Evolutionary conservation across 257 asterid genomes (phyloP).

Genomic region (Gardenia jasminoides): DNA sequence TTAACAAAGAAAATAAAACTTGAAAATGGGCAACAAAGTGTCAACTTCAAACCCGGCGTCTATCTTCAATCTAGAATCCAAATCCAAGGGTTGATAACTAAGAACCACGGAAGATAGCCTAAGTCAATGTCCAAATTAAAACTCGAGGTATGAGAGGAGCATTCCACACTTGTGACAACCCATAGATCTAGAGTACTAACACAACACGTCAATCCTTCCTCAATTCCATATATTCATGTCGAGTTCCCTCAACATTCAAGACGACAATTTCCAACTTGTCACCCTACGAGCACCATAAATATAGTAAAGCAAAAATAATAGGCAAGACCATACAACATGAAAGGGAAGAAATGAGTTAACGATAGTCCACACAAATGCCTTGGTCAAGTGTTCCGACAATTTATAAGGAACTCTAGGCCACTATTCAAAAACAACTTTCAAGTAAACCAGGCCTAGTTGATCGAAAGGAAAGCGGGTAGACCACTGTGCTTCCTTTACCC

Average conservation of each 20-base stretch:
- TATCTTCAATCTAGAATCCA: background rate
- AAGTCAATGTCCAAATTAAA: background rate
- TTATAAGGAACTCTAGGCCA: background rate
- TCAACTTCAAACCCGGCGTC: too few species aligned
- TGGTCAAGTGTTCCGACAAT: background rate
- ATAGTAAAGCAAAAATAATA: background rate
- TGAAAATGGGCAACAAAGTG: too few species aligned
- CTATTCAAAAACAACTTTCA: background rate
- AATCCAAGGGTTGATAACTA: background rate
- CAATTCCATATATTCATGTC: slow-evolving; percentile 65
- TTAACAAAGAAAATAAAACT: too few species aligned
- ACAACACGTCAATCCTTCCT: slow-evolving; percentile 51
- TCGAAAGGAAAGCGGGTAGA: too few species aligned
- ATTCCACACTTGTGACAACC: background rate
- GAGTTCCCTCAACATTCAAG: slow-evolving; percentile 57
- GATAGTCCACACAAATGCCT: background rate
- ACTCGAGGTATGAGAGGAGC: background rate
- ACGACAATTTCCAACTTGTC: slow-evolving; percentile 71
- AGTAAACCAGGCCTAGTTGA: background rate
- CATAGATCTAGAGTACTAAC: background rate
- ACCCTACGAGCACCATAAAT: slow-evolving; percentile 41
- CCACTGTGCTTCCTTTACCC: too few species aligned
- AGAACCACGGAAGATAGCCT: background rate
- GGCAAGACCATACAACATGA: background rate
- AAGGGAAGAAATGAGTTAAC: background rate